Evolutionary conservation across 371 early-diverging fungal genomes (phyloP).

Genomic region (Haplosporangium sp.): DNA sequence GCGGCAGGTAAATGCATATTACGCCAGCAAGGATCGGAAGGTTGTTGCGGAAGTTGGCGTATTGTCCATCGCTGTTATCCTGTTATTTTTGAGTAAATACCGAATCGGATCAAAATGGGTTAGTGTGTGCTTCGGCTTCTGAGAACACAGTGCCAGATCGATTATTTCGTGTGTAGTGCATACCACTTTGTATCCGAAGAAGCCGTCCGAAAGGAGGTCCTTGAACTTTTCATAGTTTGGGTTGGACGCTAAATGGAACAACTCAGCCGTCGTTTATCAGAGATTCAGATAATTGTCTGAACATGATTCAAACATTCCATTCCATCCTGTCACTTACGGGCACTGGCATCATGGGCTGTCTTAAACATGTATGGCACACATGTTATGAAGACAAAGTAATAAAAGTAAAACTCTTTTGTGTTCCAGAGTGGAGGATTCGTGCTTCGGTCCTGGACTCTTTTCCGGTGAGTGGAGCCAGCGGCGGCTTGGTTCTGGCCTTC

Average conservation of each 20-base stretch:
- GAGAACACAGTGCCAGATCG: neutral
- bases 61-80: constrained; percentile 92
- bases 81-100: constrained; percentile 13
- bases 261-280: neutral
- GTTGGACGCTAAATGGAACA: constrained; percentile 49
- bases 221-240: constrained; percentile 69
- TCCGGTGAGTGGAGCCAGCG: constrained; percentile 8
- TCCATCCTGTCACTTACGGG: constrained; percentile 55
- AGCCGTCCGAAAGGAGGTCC: constrained; percentile 62
- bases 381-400: constrained; percentile 70
- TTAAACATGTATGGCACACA: constrained; percentile 76
- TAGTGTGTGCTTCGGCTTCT: neutral
- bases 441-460: constrained; percentile 34
- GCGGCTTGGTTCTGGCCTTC: constrained; percentile 3
- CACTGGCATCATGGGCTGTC: constrained; percentile 69
- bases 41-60: constrained; percentile 81
- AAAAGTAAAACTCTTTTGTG: constrained; percentile 77
- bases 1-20: constrained; percentile 59
- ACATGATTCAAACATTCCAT: neutral
- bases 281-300: neutral
- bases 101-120: neutral
- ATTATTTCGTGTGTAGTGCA: constrained; percentile 10
- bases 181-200: constrained; percentile 55
- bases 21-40: constrained; percentile 70
- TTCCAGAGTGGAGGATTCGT: constrained; percentile 60